These are phyloP conservation scores for Globisporangium yorkense DNA, from an alignment of 352 stramenopile genomes.

Conservation along the genomic window DNA sequence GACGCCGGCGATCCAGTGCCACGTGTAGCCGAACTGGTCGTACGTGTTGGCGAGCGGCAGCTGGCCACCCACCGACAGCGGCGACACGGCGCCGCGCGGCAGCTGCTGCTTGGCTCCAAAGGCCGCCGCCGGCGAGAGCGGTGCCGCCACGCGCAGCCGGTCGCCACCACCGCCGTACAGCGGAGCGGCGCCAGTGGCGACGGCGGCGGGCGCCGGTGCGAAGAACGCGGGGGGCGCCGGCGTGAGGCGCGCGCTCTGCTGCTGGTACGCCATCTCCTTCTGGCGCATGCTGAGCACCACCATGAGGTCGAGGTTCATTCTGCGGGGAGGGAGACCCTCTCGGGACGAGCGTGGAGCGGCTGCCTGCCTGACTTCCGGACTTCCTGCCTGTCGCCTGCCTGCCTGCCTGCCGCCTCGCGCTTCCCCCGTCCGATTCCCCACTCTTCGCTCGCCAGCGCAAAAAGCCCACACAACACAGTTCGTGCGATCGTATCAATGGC, in stretches of 20 bases:
- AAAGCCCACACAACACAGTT: no score
- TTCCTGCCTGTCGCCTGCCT: no score
- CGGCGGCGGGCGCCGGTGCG: constrained; percentile 1
- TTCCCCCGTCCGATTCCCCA: no score
- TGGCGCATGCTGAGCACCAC: constrained; percentile 77
- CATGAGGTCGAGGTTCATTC: constrained; percentile 54
- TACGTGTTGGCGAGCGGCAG: constrained; percentile 35
- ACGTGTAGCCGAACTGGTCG: constrained; percentile 77
- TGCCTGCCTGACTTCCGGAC: no score
- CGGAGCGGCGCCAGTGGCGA: constrained; percentile 1
- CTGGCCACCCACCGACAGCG: constrained; percentile 47
- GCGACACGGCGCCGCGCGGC: constrained; percentile 22
- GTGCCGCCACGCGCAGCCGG: constrained; percentile 10
- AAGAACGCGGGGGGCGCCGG: constrained; percentile 17
- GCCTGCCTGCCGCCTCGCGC: no score
- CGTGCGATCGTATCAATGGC: no score
- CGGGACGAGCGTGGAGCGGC: no score
- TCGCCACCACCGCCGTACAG: not conserved
- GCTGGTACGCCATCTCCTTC: constrained; percentile 79
- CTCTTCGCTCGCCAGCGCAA: no score
- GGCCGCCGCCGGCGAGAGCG: constrained; percentile 20
- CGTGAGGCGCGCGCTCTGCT: constrained; percentile 39
- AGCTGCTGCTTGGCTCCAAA: constrained; percentile 7
- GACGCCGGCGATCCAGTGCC: constrained; percentile 66
- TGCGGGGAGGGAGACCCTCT: not conserved